These are phyloP conservation scores for Aciculosporium take DNA, from an alignment of 2,329 filamentous ascomycete genomes.

Conservation along the genomic window DNA sequence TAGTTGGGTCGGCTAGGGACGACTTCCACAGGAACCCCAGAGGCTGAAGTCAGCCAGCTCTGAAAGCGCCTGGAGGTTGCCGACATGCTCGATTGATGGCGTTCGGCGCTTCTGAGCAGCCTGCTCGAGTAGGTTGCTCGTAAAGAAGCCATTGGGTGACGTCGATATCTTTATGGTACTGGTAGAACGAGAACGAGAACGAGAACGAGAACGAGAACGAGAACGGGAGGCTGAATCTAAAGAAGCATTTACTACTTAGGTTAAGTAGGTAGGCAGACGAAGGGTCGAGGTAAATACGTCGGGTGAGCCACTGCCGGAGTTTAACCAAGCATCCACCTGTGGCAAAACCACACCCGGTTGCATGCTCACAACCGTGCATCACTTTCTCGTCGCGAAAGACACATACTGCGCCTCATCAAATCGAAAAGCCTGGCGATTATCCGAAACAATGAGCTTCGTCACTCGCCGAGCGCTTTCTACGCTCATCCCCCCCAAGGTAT, in stretches of 20 bases:
- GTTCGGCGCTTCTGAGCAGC: conserved; percentile 33
- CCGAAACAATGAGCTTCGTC: conserved; percentile 78
- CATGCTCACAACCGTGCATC: conserved; percentile 21
- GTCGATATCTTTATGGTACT: neutral
- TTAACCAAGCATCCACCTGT: conserved; percentile 38
- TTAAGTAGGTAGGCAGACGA: too few relatives aligned
- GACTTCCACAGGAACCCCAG: conserved; percentile 23
- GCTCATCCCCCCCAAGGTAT: conserved; percentile 97
- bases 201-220: too few relatives aligned
- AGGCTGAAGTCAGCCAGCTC: conserved; percentile 32
- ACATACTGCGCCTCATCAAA: conserved; percentile 15
- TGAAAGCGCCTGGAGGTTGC: conserved; percentile 39
- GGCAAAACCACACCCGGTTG: conserved; percentile 14
- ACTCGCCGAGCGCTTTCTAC: conserved; percentile 86
- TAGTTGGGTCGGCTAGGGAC: conserved; percentile 64
- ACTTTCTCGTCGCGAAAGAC: conserved; percentile 18
- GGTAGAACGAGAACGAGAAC: too few relatives aligned
- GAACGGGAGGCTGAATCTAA: too few relatives aligned
- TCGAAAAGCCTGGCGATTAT: conserved; percentile 8
- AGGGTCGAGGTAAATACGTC: conserved; percentile 19
- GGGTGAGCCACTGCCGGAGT: conserved; percentile 28
- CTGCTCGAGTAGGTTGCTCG: conserved; percentile 39
- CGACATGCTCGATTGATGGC: conserved; percentile 23
- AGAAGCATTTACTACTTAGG: too few relatives aligned
- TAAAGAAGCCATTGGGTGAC: conserved; percentile 48